Conservation (phyloP, 2,329 filamentous ascomycete species). For the Penicillium corylophilum region DNA sequence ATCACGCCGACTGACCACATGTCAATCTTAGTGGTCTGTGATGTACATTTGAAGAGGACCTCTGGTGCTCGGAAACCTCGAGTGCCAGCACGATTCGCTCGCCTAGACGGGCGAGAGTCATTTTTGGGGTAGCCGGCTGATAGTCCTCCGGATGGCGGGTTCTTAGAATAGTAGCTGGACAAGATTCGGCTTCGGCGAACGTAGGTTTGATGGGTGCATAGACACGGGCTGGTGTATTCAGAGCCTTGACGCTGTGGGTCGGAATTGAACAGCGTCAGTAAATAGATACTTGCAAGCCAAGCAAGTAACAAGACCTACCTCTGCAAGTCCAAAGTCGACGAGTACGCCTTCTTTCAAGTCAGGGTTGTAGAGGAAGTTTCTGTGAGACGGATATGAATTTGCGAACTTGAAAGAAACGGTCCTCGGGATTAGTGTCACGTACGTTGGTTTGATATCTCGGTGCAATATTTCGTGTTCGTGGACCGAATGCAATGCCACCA, state of each 20-base stretch:
- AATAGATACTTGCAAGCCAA: neutral
- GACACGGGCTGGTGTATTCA: slow-evolving; percentile 55
- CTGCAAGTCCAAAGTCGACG: slow-evolving; percentile 98
- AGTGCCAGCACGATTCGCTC: slow-evolving; percentile 92
- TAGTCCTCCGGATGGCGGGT: slow-evolving; percentile 39
- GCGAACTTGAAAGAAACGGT: neutral
- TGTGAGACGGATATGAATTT: slow-evolving; percentile 20
- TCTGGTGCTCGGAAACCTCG: slow-evolving; percentile 94
- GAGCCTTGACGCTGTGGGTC: slow-evolving; percentile 56
- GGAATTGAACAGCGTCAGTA: slow-evolving; percentile 5
- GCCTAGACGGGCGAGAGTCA: slow-evolving; percentile 80
- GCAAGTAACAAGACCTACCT: slow-evolving; percentile 45
- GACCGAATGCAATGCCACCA: slow-evolving; percentile 79
- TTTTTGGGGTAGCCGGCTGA: slow-evolving; percentile 79
- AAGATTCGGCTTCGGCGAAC: slow-evolving; percentile 60
- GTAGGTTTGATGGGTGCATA: slow-evolving; percentile 68
- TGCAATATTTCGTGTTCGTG: slow-evolving; percentile 85
- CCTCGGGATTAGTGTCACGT: slow-evolving; percentile 20
- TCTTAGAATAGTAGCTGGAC: slow-evolving; percentile 61
- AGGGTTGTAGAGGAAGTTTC: slow-evolving; percentile 90
- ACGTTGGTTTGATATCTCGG: slow-evolving; percentile 92
- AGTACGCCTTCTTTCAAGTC: slow-evolving; percentile 74
- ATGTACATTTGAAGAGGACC: slow-evolving; percentile 94
- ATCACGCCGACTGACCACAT: slow-evolving; percentile 98
- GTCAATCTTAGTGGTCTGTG: slow-evolving; percentile 90